A percentile compares a stretch with the other conserved stretches of the same genome.
phyloP scores from a whole-genome alignment of 2,329 filamentous ascomycete genomes.

The Cladosporium austrohemisphaericum region DNA sequence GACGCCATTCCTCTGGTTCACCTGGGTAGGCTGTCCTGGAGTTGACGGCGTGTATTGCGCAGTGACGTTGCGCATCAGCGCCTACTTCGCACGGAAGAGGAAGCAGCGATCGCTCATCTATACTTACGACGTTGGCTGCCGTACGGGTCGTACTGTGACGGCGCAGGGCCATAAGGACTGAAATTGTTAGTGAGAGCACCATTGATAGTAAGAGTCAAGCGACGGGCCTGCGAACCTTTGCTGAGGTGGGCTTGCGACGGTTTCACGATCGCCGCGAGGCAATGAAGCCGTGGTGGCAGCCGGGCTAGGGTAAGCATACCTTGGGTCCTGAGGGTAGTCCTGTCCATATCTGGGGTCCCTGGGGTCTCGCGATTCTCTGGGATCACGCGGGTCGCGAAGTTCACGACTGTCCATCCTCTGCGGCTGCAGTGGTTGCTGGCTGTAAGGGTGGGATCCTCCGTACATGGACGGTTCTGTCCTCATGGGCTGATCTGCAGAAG shows the following conservation, averaged over 20 bases:
- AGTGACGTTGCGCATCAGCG: slow-evolving; percentile 13
- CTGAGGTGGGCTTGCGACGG: slow-evolving; percentile 25
- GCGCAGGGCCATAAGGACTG: slow-evolving; percentile 28
- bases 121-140: slow-evolving; percentile 32
- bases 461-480: slow-evolving; percentile 4
- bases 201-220: neutral
- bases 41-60: slow-evolving; percentile 4
- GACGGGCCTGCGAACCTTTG: slow-evolving; percentile 30
- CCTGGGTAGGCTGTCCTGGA: slow-evolving; percentile 5
- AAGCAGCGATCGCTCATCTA: slow-evolving; percentile 16
- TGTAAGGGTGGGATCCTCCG: slow-evolving; percentile 7
- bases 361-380: slow-evolving; percentile 9
- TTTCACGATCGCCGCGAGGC: slow-evolving; percentile 24
- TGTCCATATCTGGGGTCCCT: slow-evolving; percentile 26
- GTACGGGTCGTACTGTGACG: slow-evolving; percentile 29
- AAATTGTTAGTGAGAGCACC: slow-evolving; percentile 23
- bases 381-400: slow-evolving; percentile 9
- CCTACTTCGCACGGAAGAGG: slow-evolving; percentile 2
- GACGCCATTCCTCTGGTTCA: slow-evolving; percentile 2
- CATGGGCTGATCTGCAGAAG: slow-evolving; percentile 26
- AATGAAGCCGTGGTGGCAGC: slow-evolving; percentile 30
- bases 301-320: slow-evolving; percentile 35
- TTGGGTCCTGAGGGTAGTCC: slow-evolving; percentile 29
- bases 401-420: slow-evolving; percentile 17
- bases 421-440: slow-evolving; percentile 5